phyloP scores from a whole-genome alignment of 257 asterid species.

The Solanum ossicruentum region DNA sequence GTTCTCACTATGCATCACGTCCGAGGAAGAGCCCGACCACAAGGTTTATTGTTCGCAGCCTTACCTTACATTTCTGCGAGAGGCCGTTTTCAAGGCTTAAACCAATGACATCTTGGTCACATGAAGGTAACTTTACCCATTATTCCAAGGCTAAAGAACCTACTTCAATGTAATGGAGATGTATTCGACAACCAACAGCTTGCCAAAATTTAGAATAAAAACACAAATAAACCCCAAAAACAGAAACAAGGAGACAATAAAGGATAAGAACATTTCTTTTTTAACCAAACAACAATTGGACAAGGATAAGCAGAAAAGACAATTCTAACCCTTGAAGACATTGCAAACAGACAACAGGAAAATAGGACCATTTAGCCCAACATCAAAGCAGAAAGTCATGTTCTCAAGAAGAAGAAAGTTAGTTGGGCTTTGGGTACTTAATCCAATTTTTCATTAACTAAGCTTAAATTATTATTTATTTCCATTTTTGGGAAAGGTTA shows the following conservation, averaged over 20 bases:
- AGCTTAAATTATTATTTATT: background rate
- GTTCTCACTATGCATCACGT: too few species aligned
- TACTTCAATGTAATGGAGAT: background rate
- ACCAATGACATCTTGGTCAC: too few species aligned
- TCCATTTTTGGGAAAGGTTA: background rate
- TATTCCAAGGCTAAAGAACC: background rate
- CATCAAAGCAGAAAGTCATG: background rate
- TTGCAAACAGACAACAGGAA: background rate
- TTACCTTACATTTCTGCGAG: too few species aligned
- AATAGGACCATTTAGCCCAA: background rate
- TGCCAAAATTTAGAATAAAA: background rate
- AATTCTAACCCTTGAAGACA: background rate
- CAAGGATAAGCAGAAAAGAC: background rate
- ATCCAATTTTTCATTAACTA: background rate
- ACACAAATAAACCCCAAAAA: background rate
- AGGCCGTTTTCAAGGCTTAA: too few species aligned
- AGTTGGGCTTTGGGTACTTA: background rate
- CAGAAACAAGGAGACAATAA: background rate
- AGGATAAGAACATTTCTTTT: background rate
- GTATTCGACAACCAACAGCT: background rate
- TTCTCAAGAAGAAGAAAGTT: background rate
- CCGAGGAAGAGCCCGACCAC: too few species aligned
- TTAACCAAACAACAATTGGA: background rate
- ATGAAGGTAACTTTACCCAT: too few species aligned
- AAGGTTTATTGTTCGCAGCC: too few species aligned